Conservation (phyloP, 192 early-diverging fungal genomes). For the Coemansia sp. region DNA sequence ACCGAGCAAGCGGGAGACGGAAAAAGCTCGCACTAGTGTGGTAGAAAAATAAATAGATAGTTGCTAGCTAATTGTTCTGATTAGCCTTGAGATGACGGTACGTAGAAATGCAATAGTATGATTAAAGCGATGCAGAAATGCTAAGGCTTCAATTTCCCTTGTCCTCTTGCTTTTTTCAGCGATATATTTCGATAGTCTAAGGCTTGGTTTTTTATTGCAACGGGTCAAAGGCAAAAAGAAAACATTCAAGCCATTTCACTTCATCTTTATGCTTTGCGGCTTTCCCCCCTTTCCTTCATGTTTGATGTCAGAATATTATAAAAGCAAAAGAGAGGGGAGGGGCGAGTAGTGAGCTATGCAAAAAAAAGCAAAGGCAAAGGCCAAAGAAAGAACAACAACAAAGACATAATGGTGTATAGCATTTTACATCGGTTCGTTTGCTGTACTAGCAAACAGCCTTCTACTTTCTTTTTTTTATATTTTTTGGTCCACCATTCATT, state of each 20-base stretch:
- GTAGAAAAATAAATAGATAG: no score
- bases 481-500: not conserved
- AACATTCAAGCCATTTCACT: not conserved
- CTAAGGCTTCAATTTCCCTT: no score
- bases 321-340: not conserved
- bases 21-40: no score
- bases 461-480: not conserved
- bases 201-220: not conserved
- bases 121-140: no score
- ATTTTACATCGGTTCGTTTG: no score
- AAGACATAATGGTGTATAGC: not conserved
- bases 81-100: not conserved
- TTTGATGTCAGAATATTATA: not conserved
- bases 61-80: not conserved
- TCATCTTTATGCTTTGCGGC: conserved; percentile 13
- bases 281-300: not conserved
- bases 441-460: not conserved
- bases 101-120: not conserved
- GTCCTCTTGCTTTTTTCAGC: no score
- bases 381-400: not conserved
- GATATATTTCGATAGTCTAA: not conserved
- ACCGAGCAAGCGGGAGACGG: no score
- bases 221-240: not conserved
- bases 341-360: not conserved
- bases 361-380: not conserved